phyloP scores from a whole-genome alignment of 768 basidiomycete genomes.

The Bullera alba region DNA sequence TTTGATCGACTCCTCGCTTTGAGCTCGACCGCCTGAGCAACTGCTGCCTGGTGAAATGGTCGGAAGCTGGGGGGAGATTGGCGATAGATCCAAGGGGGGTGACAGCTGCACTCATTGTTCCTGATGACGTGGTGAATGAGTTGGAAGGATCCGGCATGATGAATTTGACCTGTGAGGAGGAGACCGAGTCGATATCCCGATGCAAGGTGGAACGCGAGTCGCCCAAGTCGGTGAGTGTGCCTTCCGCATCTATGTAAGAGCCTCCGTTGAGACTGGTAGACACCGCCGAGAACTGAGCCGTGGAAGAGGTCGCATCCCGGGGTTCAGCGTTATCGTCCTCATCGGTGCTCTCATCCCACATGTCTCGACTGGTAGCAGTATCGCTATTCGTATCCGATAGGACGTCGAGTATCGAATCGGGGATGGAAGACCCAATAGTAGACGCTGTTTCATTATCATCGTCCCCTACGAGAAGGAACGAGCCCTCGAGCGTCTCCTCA shows the following conservation, averaged over 20 bases:
- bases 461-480: constrained; percentile 6
- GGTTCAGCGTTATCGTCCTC: background rate
- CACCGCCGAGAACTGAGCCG: no score
- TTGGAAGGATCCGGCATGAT: constrained; percentile 11
- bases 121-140: constrained; percentile 4
- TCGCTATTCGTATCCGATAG: background rate
- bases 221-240: constrained; percentile 1
- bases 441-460: constrained; percentile 4
- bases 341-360: background rate
- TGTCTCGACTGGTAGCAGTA: background rate
- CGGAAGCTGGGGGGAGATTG: no score
- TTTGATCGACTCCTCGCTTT: constrained; percentile 6
- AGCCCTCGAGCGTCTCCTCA: constrained; percentile 3
- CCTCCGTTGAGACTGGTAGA: background rate
- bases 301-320: background rate
- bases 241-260: constrained; percentile 13
- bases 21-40: background rate
- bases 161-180: constrained; percentile 2
- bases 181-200: background rate
- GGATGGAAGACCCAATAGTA: constrained; percentile 5
- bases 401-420: background rate
- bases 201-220: constrained; percentile 5
- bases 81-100: constrained; percentile 11
- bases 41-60: no score
- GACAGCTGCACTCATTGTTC: background rate